These are phyloP conservation scores for Prasinococcaceae sp. DNA, from an alignment of 139 green algal species.

Conservation along the genomic window DNA sequence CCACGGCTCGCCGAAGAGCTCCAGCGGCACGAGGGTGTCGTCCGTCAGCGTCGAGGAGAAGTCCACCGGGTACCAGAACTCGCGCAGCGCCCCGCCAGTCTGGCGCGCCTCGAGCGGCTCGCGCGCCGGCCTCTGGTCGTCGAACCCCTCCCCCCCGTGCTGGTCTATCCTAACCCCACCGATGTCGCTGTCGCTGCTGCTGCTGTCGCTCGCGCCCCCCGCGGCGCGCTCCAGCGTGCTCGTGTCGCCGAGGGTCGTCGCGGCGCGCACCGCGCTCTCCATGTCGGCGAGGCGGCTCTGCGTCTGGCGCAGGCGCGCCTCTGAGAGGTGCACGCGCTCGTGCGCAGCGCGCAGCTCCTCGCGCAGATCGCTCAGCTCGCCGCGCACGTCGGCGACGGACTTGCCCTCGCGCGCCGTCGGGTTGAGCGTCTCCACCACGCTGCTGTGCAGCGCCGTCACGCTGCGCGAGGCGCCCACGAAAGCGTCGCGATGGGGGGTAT, in stretches of 20 bases:
- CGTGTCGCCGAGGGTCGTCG: no score
- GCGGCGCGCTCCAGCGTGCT: not conserved
- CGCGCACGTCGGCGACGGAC: constrained; percentile 4
- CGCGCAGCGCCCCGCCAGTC: constrained; percentile 10
- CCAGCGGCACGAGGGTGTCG: constrained; percentile 48
- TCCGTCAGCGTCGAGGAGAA: constrained; percentile 18
- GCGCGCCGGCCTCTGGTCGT: constrained; percentile 2
- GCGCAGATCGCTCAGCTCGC: constrained; percentile 25
- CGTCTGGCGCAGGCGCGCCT: constrained; percentile 19
- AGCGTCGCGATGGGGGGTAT: no score
- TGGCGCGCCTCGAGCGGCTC: constrained; percentile 1
- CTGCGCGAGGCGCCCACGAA: no score
- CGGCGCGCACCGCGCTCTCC: constrained; percentile 4
- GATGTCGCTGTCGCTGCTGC: not conserved
- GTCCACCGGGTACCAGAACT: constrained; percentile 34
- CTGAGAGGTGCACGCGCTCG: constrained; percentile 17
- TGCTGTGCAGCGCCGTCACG: no score
- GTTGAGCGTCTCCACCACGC: constrained; percentile 32
- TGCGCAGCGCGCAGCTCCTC: constrained; percentile 23
- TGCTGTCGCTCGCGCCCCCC: not conserved
- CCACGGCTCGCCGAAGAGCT: constrained; percentile 89
- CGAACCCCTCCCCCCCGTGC: not conserved
- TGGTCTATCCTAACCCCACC: not conserved
- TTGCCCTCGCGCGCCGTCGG: constrained; percentile 19
- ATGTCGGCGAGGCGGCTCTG: constrained; percentile 16